A percentile compares a stretch with the other conserved stretches of the same genome.
Evolutionary conservation across 768 basidiomycete species (phyloP).

Genomic region (Tulasnella sp.): DNA sequence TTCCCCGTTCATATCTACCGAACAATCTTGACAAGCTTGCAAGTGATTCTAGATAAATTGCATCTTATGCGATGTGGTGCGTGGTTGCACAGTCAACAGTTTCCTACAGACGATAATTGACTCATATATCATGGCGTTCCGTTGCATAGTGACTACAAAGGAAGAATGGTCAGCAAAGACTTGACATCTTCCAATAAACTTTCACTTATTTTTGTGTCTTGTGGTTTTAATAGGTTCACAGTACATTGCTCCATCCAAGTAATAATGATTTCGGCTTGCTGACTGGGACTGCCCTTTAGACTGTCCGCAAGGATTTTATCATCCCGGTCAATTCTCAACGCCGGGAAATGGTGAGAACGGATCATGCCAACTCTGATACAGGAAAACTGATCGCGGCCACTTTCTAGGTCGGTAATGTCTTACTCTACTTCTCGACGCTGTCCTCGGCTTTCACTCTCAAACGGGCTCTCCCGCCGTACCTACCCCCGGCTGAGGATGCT

Average conservation of each 20-base stretch:
- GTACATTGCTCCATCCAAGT: slow-evolving; percentile 32
- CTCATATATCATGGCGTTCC: no score
- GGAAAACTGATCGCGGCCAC: neutral
- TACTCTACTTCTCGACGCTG: slow-evolving; percentile 75
- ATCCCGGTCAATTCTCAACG: slow-evolving; percentile 81
- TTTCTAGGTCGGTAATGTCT: slow-evolving; percentile 87
- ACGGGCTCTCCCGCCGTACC: slow-evolving; percentile 88
- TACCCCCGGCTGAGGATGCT: slow-evolving; percentile 85
- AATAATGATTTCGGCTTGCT: neutral
- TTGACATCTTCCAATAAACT: slow-evolving; percentile 8
- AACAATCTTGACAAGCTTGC: slow-evolving; percentile 67
- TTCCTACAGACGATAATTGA: neutral
- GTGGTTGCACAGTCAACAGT: neutral
- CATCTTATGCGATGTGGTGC: slow-evolving; percentile 80
- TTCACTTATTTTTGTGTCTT: neutral
- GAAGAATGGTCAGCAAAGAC: slow-evolving; percentile 68
- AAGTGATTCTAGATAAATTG: slow-evolving; percentile 76
- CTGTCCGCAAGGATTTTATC: slow-evolving; percentile 77
- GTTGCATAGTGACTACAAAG: slow-evolving; percentile 73
- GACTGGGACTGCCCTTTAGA: slow-evolving; percentile 33
- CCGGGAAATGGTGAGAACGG: slow-evolving; percentile 52
- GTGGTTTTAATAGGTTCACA: slow-evolving; percentile 46
- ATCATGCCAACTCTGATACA: no score
- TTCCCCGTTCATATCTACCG: slow-evolving; percentile 84
- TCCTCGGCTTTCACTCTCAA: slow-evolving; percentile 74